Evolutionary conservation across 768 basidiomycete genomes (phyloP).

Genomic region (Phanerochaete carnosa): DNA sequence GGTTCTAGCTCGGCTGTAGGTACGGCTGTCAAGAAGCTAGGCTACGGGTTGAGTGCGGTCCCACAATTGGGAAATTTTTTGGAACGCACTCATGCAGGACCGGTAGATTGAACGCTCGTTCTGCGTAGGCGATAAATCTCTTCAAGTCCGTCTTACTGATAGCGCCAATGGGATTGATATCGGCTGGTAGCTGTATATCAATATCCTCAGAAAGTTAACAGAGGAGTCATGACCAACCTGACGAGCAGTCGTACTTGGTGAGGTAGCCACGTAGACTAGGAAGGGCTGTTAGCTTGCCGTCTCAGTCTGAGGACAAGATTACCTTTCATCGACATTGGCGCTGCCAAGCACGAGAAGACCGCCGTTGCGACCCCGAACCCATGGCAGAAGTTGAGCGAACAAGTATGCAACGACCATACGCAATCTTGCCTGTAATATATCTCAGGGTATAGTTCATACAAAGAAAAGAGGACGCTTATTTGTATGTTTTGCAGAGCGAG

Average conservation of each 20-base stretch:
- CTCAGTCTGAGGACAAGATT: neutral
- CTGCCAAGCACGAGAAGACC: constrained; percentile 94
- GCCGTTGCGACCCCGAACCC: constrained; percentile 80
- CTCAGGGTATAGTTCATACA: constrained; percentile 1
- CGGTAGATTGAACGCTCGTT: constrained; percentile 76
- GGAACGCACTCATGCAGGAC: constrained; percentile 65
- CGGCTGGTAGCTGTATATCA: constrained; percentile 47
- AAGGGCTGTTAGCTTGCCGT: neutral
- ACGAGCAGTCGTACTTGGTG: constrained; percentile 97
- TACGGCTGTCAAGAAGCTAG: constrained; percentile 84
- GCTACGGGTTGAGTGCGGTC: neutral
- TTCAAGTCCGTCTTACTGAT: constrained; percentile 98
- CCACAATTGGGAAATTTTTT: neutral
- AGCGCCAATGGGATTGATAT: constrained; percentile 97
- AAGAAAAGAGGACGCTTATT: constrained; percentile 30
- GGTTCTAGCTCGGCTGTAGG: constrained; percentile 98
- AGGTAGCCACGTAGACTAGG: constrained; percentile 88
- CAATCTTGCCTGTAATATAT: constrained; percentile 65
- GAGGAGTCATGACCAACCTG: constrained; percentile 43
- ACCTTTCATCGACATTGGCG: constrained; percentile 98
- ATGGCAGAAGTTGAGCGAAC: constrained; percentile 93
- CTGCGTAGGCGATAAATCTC: constrained; percentile 88
- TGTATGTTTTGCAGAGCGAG: constrained; percentile 98
- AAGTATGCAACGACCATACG: constrained; percentile 94
- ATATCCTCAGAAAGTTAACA: neutral